Base-by-base conservation (phyloP, 305 asterid genomes). In the Fraxinus platypoda region DNA sequence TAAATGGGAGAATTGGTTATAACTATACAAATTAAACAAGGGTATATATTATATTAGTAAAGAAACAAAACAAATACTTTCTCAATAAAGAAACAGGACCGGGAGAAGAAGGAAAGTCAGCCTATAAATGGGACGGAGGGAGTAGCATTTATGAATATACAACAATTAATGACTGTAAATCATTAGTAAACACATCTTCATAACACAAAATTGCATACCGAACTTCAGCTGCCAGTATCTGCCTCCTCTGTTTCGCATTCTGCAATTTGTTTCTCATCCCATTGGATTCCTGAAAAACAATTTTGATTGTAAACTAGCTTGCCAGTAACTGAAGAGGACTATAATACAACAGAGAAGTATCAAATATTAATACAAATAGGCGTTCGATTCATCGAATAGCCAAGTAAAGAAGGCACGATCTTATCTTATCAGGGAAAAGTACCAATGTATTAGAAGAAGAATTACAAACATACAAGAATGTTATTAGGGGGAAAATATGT, bases 221-320 rank as follows among this genome's bases (percentile, higher is more conserved):
- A 85, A 95, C 94, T 95, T 95, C 97, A 77, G 94, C 97, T 76
- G 89, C 82, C 52, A 93, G 90, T 4, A 83, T 86, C 81, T 79
- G 80, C 88, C 87, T 92, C 87, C 91, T 88, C 83, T 87, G 87
- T 71, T 87, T 90, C 8, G 89, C 87, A 12, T 80, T 78, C 78
- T 87, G 94, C 84, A 93, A 83, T 83, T 86, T 90, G 80, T 87
- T 86, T 86, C 88, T 91, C 87, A 77, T 87, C 70, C 25, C 88
- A 80, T 85, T 81, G 49, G 88, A 75, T 72, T 91, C 97, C 98
- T 93, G 90, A 75, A 87, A 62, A 80, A 74, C 66, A 78, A 71
- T 54, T 71, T 52, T 1, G 49, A 33, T 73, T 3, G 7, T 34
- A 19, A 23, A 75, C 77, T 26, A 74, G 41, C 9, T 68, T 41